Evolutionary conservation across 106 monocot species (phyloP).

Genomic region (Dactylorhiza incarnata): DNA sequence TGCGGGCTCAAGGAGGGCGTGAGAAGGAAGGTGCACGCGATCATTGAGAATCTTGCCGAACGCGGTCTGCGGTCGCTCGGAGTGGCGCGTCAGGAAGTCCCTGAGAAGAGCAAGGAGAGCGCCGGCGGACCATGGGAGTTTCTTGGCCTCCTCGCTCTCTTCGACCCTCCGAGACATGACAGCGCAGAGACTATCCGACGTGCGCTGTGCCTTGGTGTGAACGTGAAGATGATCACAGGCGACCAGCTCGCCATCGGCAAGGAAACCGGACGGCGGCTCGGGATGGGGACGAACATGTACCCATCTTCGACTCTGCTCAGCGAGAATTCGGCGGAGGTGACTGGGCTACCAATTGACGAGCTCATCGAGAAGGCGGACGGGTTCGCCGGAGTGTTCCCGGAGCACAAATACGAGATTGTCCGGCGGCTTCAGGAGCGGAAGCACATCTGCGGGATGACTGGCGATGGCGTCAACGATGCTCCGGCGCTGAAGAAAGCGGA

Average conservation of each 20-base stretch:
- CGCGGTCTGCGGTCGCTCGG: conserved; percentile 40
- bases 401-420: conserved; percentile 30
- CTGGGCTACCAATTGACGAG: conserved; percentile 15
- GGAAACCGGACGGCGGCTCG: conserved; percentile 55
- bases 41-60: conserved; percentile 31
- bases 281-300: conserved; percentile 74
- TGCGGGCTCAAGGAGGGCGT: conserved; percentile 33
- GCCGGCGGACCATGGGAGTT: conserved; percentile 47
- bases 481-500: conserved; percentile 29
- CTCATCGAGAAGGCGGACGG: conserved; percentile 63
- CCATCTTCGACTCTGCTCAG: conserved; percentile 52
- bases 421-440: conserved; percentile 17
- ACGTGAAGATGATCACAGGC: conserved; percentile 66
- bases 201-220: conserved; percentile 52
- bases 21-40: conserved; percentile 23
- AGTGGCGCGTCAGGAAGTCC: conserved; percentile 30
- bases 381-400: conserved; percentile 64
- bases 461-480: conserved; percentile 28
- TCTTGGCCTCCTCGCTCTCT: conserved; percentile 46
- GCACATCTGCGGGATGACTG: conserved; percentile 28
- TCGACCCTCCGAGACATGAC: conserved; percentile 63
- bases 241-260: conserved; percentile 67
- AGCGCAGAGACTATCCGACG: conserved; percentile 63
- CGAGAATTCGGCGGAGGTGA: conserved; percentile 23
- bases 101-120: conserved; percentile 51